Evolutionary conservation across 768 basidiomycete species (phyloP).

Genomic region (Trametes sanguinea): DNA sequence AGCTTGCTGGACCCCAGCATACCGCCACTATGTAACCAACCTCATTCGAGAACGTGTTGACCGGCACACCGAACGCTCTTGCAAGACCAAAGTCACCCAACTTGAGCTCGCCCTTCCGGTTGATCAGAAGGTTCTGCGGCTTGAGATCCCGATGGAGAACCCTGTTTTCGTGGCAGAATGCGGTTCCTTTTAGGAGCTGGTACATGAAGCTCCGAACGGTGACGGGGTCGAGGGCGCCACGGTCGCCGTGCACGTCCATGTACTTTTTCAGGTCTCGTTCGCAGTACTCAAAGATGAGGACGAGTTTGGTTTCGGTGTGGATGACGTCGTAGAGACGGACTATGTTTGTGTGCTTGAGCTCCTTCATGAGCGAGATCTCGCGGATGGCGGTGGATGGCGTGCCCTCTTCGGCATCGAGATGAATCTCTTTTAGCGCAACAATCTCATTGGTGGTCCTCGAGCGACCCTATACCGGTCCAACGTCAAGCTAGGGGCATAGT

Average conservation of each 20-base stretch:
- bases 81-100: conserved; percentile 98
- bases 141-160: conserved; percentile 98
- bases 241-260: conserved; percentile 97
- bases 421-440: conserved; percentile 98
- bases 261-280: conserved; percentile 99
- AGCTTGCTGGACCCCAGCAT: conserved; percentile 5
- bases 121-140: conserved; percentile 97
- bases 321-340: conserved; percentile 98
- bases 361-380: conserved; percentile 99
- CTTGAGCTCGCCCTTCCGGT: conserved; percentile 95
- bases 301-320: conserved; percentile 96
- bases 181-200: conserved; percentile 94
- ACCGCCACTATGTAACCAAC: conserved; percentile 37
- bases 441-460: conserved; percentile 98
- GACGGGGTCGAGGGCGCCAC: conserved; percentile 87
- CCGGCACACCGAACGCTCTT: conserved; percentile 96
- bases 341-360: conserved; percentile 98
- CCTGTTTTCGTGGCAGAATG: conserved; percentile 98
- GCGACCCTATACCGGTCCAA: conserved; percentile 60
- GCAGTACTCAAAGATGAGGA: conserved; percentile 98
- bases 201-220: conserved; percentile 97
- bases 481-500: conserved; percentile 1
- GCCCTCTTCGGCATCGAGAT: conserved; percentile 98
- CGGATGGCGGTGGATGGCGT: conserved; percentile 98
- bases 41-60: conserved; percentile 99